These are phyloP conservation scores for Myochromella boudieri DNA, from an alignment of 768 basidiomycete species.

Conservation along the genomic window DNA sequence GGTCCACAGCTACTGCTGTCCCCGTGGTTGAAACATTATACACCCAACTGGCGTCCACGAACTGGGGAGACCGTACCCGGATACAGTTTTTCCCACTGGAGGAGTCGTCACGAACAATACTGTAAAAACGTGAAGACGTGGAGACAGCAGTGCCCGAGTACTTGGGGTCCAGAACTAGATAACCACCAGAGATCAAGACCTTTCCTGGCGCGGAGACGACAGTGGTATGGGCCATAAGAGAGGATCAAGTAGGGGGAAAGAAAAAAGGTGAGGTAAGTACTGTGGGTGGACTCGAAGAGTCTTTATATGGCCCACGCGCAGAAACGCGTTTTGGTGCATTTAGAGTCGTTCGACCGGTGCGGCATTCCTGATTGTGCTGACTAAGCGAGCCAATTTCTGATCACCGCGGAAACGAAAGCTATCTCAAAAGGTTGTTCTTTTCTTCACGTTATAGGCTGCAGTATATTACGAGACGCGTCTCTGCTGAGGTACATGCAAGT, in stretches of 20 bases:
- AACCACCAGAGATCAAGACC: constrained; percentile 93
- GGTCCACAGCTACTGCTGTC: constrained; percentile 31
- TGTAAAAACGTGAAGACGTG: constrained; percentile 93
- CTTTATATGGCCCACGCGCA: constrained; percentile 13
- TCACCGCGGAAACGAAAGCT: background rate
- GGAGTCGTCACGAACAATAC: constrained; percentile 52
- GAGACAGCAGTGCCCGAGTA: constrained; percentile 89
- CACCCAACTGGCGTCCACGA: constrained; percentile 75
- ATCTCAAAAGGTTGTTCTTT: background rate
- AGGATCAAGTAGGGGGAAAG: constrained; percentile 7
- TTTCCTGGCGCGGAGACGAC: constrained; percentile 93
- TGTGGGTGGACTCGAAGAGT: background rate
- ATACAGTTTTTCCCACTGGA: constrained; percentile 42
- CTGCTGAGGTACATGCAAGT: background rate
- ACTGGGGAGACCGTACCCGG: constrained; percentile 88
- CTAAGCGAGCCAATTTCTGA: constrained; percentile 9
- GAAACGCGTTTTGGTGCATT: constrained; percentile 13
- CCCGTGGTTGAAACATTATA: constrained; percentile 53
- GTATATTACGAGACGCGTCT: constrained; percentile 13
- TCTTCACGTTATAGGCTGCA: constrained; percentile 4
- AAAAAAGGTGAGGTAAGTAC: background rate
- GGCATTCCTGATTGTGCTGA: constrained; percentile 4
- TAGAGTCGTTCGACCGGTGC: background rate
- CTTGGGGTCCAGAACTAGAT: constrained; percentile 88
- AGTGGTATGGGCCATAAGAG: constrained; percentile 50